Base-by-base conservation (phyloP, 768 basidiomycete species). In the Phallus indusiatus region DNA sequence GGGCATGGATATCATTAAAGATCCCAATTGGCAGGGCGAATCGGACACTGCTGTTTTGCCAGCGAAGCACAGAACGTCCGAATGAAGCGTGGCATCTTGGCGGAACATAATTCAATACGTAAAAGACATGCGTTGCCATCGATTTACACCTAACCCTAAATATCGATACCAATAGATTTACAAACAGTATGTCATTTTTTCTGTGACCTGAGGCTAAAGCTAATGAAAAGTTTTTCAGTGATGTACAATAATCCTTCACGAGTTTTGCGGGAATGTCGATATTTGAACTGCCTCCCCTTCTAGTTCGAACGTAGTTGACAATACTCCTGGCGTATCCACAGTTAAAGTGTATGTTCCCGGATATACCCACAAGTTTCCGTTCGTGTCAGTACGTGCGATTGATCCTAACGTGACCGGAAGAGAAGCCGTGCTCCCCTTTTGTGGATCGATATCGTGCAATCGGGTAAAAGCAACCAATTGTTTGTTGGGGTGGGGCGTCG, bases 401-500 rank as follows among this genome's bases (percentile, higher is more conserved):
- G 77, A 74, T 12, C 78, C 79, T 5, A 81, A 67, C 11, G 76
- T 77, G 35, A 81, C 76, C 11, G 68, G 63, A 52, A 81, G 65
- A 8, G 65, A 62, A n/a, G 74, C 76, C 6, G 64, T 67, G 18
- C 66, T 61, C 17, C 64, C 71, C 33, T 56, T 51, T n/a, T 69
- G 67, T 17, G 73, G 67, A 1, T 61, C 63, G 48, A 76, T 64
- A 20, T 60, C 58, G 57, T 73, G 70, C n/a, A 72, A 64, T 48
- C 81, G 78, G 16, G 73, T 70, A 65, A 81, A 84, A 2, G 76
- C 69, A 7, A 80, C 71, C 52, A 83, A 76, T 61, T 74, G 68
- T 67, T 82, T 81, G 56, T 78, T 78, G 20, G 80, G 81, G 55
- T 72, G 73, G 0, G 81, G 81, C 16, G 74, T 64, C 2, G 80